These are phyloP conservation scores for Lecanosticta acicola DNA, from an alignment of 2,329 filamentous ascomycete genomes.

Conservation along the genomic window DNA sequence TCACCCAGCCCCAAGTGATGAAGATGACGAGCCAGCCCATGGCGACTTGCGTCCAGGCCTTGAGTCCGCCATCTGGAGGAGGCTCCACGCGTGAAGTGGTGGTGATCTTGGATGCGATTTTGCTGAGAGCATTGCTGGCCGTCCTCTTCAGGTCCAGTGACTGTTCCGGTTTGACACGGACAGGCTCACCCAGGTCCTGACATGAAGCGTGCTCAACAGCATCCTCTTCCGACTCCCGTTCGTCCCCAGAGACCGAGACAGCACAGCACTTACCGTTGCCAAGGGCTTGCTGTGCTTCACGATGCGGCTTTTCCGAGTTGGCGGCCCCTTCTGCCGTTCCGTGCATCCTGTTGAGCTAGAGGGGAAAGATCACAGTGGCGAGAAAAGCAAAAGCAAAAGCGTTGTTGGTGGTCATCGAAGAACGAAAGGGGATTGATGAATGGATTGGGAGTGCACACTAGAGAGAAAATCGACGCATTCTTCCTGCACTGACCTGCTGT, in stretches of 20 bases:
- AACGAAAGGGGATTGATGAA: not conserved
- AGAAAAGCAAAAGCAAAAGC: not conserved
- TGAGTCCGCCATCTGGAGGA: slow-evolving; percentile 40
- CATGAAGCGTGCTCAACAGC: slow-evolving; percentile 19
- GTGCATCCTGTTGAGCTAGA: not conserved
- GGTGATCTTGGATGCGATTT: slow-evolving; percentile 35
- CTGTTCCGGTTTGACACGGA: slow-evolving; percentile 1
- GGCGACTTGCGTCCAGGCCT: slow-evolving; percentile 34
- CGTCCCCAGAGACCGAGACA: slow-evolving; percentile 10
- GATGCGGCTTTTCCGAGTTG: not conserved
- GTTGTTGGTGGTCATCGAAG: not conserved
- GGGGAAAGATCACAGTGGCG: not conserved
- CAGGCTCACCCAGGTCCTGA: slow-evolving; percentile 12
- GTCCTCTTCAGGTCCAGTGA: slow-evolving; percentile 24
- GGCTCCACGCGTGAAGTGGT: slow-evolving; percentile 29
- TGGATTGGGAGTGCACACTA: not conserved
- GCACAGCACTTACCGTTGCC: slow-evolving; percentile 15
- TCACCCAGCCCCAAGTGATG: slow-evolving; percentile 32
- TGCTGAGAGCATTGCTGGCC: slow-evolving; percentile 27
- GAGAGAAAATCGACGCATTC: not conserved
- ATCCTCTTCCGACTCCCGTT: slow-evolving; percentile 12
- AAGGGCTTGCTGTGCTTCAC: not conserved
- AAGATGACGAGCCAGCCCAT: slow-evolving; percentile 33
- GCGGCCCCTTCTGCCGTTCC: not conserved
- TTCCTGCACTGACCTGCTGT: not conserved